Evolutionary conservation across 2,329 filamentous ascomycete genomes (phyloP), one percentile per base, ranked within the genome.

Genomic region (Xylariaceae sp.): DNA sequence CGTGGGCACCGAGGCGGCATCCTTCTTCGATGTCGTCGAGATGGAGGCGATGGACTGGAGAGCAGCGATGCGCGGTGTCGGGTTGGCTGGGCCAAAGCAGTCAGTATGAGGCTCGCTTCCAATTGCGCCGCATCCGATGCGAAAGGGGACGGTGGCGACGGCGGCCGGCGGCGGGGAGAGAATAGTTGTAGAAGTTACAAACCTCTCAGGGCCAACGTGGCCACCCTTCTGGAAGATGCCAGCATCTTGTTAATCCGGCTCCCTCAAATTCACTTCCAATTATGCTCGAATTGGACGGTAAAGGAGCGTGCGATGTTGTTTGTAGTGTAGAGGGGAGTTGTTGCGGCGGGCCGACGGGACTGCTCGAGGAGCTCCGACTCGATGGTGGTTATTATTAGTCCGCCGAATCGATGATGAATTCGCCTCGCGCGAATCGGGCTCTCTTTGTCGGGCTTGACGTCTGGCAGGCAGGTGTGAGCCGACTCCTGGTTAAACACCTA

Each of bases 1-100:
- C 68, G 82, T 77, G 62, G 81, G 75, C 58, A 83, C 70, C 63
- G 80, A 77, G 55, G 80, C 81, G 63, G 88, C 87, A 71, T 84
- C 78, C 66, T 84, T 87, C 70, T 84, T 81, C 61, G 84, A 78
- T 53, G 85, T 85, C 64, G 82, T 85, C 55, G 88, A 88, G 68
- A 90, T 82, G 67, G 83, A 81, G 67, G 85, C 84, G 64, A 82
- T 80, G 69, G 82, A 80, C 69, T 82, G 80, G 73, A 86, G 82
- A 74, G 86, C 84, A 65, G 86, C 83, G 62, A 87, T 73, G 69
- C 89, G 76, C 60, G 85, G 79, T 56, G 82, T 76, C 65, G 89
- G 88, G 77, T 85, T 88, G 75, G 80, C 88, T 91, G 71, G 68
- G 62, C 44, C 55, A 52, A 37, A 54, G 51, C 53, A 34, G 61